Evolutionary conservation across 1,284 basidiomycete species (phyloP), one percentile per base, ranked within the genome.

Genomic region (Mrakiaceae sp.): DNA sequence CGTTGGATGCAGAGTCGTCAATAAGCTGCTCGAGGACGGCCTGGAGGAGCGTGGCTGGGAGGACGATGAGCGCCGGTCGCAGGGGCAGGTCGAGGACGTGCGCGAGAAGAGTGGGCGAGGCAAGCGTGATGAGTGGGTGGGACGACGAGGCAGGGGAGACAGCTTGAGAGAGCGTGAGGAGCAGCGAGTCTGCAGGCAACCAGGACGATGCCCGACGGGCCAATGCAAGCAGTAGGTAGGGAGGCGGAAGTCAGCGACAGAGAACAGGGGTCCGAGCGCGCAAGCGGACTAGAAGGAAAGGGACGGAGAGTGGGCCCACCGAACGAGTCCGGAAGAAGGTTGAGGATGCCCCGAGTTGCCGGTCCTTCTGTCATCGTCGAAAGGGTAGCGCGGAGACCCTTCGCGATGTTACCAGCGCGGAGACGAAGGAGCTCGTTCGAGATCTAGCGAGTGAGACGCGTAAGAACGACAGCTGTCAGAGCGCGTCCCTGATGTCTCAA

Each of bases 51-150:
- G 60, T 63, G 12, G 64, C 69, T 54, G 72, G 71, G 16, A 74
- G 67, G 10, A 76, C 72, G 12, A 71, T 9, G 73, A 72, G 0
- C 72, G 72, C 3, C 74, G 72, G 54, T 72, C 70, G 49, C 67
- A 69, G 46, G 70, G 49, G 64, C 72, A 73, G 11, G 70, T 68
- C 43, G 69, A 68, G 27, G 67, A 66, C 16, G 54, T 64, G 51
- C 52, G 62, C 6, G 49, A 66, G 59, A 2, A 66, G 58, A 46
- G 50, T 40, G 16, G 65, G 62, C 6, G 58, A 12, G 5, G 47
- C n/a, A 10, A 56, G 12, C 3, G 44, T 56, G 14, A 60, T 39
- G 11, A 49, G 58, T 10, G 54, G 56, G 46, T 56, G 64, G 11
- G 55, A 3, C 7, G 43, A 63, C 16, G 46, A 11, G 44, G 56